phyloP scores from a whole-genome alignment of 2,329 filamentous ascomycete genomes.

The Phyllosticta citrichinensis region DNA sequence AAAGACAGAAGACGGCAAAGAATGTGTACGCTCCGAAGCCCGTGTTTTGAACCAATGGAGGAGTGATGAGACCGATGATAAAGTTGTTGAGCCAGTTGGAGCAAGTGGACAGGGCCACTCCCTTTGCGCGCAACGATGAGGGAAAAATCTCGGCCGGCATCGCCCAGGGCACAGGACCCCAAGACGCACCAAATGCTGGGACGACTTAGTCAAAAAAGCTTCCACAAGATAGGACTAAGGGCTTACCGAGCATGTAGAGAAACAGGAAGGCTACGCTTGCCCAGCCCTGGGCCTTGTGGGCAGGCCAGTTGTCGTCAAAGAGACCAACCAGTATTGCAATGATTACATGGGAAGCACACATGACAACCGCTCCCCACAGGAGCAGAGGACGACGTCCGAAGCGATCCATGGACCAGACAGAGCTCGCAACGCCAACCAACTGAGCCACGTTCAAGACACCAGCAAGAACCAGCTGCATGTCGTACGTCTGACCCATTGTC shows the following conservation, averaged over 20 bases:
- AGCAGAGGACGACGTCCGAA: constrained; percentile 32
- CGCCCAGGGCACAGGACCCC: constrained; percentile 44
- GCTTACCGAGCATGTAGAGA: constrained; percentile 45
- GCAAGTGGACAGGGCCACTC: constrained; percentile 53
- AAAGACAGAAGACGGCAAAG: constrained; percentile 27
- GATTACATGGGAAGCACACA: constrained; percentile 39
- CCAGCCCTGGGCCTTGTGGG: constrained; percentile 45
- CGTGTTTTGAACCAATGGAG: constrained; percentile 50
- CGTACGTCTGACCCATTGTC: constrained; percentile 26
- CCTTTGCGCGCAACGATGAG: constrained; percentile 50
- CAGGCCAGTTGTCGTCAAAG: constrained; percentile 41
- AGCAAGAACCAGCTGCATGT: constrained; percentile 31
- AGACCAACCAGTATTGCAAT: constrained; percentile 46
- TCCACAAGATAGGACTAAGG: background rate
- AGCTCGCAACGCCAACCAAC: constrained; percentile 31
- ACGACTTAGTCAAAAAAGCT: background rate
- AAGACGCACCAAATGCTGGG: constrained; percentile 47
- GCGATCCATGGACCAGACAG: constrained; percentile 35
- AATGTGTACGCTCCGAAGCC: constrained; percentile 35
- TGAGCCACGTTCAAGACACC: constrained; percentile 33
- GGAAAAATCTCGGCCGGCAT: constrained; percentile 54
- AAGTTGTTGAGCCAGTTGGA: constrained; percentile 58
- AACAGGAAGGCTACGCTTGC: constrained; percentile 49
- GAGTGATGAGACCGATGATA: constrained; percentile 55
- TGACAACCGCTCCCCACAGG: constrained; percentile 34